Evolutionary conservation across 352 stramenopile genomes (phyloP), one percentile per base, ranked within the genome.

Genomic region (Phytophthora sp.): DNA sequence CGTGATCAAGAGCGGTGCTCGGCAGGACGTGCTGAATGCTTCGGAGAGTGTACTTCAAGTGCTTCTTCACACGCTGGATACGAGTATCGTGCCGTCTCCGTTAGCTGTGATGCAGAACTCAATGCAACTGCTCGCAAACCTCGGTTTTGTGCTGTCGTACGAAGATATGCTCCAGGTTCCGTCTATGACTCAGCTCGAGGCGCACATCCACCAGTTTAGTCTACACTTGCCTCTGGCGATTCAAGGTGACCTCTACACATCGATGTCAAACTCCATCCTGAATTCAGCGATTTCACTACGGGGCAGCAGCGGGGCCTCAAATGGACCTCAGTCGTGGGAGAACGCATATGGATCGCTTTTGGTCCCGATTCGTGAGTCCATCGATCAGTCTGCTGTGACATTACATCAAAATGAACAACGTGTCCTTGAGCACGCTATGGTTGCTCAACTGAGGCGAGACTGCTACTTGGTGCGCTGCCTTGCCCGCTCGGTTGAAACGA

Each of bases 221-320:
- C 62, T 87, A 47, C 82, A 93, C 30, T 63, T 94, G 20, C 84
- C 80, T 20, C 69, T 88, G 8, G 65, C 74, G 20, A 91, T 94
- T 53, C 84, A 94, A 60, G 82, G 80, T 27, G 82, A 91, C 45
- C 62, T 94, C 20, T 94, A 90, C 59, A 91, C 81, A 15, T 86
- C 86, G 1, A 88, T 93, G 77, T 90, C 84, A 0, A 90, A 92
- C 61, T 90, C 80, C 7, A 88, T 92, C 62, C 35, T 94, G 27
- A 90, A 90, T 66, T 88, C 84, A 26, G 82, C 80, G 4, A 90
- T 91, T 47, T 91, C 84, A 2, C 68, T 92, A 51, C 76, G 74
- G 44, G 72, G 69, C 1, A 80, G 57, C n/a, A 71, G 41, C 21
- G 41, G 56, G 23, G 24, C 47, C 30, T 44, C 55, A 8, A 61